These are phyloP conservation scores for Tagetes patula DNA, from an alignment of 129 eudicot species.

Conservation along the genomic window DNA sequence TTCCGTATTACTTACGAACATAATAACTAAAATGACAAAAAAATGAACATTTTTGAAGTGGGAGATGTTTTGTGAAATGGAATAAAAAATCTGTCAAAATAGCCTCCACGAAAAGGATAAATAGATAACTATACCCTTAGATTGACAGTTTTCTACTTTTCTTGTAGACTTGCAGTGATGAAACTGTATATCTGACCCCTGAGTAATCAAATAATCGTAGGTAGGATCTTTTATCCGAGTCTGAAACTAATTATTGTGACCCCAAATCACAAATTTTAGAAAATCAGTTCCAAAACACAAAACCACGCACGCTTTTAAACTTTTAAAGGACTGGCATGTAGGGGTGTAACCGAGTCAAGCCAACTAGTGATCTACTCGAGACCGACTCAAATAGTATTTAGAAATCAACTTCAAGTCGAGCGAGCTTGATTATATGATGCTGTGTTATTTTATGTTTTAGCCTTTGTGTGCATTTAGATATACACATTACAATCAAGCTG, in stretches of 20 bases:
- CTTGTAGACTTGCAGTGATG: not conserved
- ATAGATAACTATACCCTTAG: not conserved
- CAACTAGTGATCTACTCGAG: not conserved
- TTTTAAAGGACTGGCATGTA: not conserved
- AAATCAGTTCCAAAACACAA: no score
- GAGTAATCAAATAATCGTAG: not conserved
- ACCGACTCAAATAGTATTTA: not conserved
- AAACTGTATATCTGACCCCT: not conserved
- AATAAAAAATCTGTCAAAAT: not conserved
- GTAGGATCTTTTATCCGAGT: no score
- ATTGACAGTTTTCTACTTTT: not conserved
- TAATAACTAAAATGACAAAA: not conserved
- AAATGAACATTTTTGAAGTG: no score
- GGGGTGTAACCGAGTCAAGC: not conserved
- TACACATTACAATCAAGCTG: no score
- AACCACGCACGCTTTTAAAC: no score
- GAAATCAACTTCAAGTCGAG: not conserved
- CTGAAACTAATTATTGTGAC: no score
- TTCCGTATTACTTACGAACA: no score
- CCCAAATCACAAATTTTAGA: no score
- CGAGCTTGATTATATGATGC: not conserved
- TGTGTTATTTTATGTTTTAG: no score
- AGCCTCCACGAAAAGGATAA: not conserved
- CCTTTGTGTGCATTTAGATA: no score
- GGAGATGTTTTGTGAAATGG: no score